Evolutionary conservation across 1,284 basidiomycete genomes (phyloP), one percentile per base, ranked within the genome.

Genomic region (Sporisorium exsertum): DNA sequence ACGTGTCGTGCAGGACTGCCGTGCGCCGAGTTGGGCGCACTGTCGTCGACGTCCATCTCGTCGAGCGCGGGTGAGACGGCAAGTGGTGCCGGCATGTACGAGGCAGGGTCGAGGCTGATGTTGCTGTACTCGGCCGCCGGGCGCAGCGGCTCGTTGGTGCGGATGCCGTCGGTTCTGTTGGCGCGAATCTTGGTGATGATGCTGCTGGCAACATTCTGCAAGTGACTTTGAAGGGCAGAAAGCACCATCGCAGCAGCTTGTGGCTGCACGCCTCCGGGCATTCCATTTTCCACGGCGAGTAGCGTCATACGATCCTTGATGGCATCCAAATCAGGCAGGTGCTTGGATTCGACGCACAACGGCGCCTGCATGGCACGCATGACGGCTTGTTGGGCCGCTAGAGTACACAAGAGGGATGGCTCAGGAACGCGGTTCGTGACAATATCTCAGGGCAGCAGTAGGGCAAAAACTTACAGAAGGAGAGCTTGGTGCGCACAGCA

Each of bases 271-370:
- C 87, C 87, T 1, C 79, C 81, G 0, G 71, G 52, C 58, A 87
- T 72, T 12, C 86, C 86, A 1, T 77, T 79, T 52, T 87, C 84
- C 42, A 86, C 86, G 5, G 86, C 86, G 15, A 85, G 61, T 9
- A 85, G 62, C 22, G 83, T 79, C 87, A 87, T 87, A 6, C 86
- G 77, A 60, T 87, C 87, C 26, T 76, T 79, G 42, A 87, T 67
- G 5, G 69, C 74, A 24, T 87, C 85, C 3, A 83, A 32, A 62
- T 87, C 86, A 5, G 87, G 87, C 24, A 87, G 58, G 16, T 83
- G 64, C 46, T 86, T 85, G 26, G 82, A 75, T 57, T 87, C 86
- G 67, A 82, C 81, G 68, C 86, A 87, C 16, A 85, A 61, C 8
- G 82, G 86, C 16, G 77, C 75, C 24, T 65, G 58, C 29, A 80